Evolutionary conservation across 1,139 yeast genomes (phyloP).

Genomic region (Nematodospora anomalae): DNA sequence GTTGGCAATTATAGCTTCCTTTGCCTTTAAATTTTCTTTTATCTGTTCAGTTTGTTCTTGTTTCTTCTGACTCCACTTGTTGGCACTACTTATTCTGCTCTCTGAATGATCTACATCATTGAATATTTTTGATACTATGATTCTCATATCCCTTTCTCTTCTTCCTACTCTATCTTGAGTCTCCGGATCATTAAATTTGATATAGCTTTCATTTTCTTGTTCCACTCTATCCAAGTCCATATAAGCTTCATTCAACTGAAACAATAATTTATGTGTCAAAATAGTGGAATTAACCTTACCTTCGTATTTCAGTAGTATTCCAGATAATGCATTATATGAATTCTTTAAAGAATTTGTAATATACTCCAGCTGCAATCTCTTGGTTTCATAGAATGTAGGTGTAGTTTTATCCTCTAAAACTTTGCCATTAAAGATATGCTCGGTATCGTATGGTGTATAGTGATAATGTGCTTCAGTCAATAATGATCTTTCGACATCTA

Average conservation of each 20-base stretch:
- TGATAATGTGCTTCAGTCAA: conserved; percentile 74
- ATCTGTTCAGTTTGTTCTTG: conserved; percentile 32
- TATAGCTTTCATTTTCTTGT: conserved; percentile 29
- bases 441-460: conserved; percentile 50
- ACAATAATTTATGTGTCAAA: conserved; percentile 38
- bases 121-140: conserved; percentile 26
- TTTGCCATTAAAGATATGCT: conserved; percentile 25
- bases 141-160: conserved; percentile 31
- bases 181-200: conserved; percentile 24
- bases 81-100: conserved; percentile 41
- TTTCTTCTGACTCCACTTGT: conserved; percentile 37
- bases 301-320: conserved; percentile 42
- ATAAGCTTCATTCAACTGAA: conserved; percentile 37
- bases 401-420: conserved; percentile 14
- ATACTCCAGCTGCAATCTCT: conserved; percentile 69
- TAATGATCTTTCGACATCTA: conserved; percentile 77
- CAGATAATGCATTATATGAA: conserved; percentile 56
- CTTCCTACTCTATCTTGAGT: conserved; percentile 31
- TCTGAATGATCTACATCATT: conserved; percentile 42
- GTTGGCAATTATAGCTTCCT: conserved; percentile 20
- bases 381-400: conserved; percentile 56
- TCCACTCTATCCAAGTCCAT: conserved; percentile 26
- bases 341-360: conserved; percentile 64
- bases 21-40: conserved; percentile 20
- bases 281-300: conserved; percentile 18